phyloP scores from a whole-genome alignment of 352 stramenopile genomes.

The Phytophthora kernoviae region DNA sequence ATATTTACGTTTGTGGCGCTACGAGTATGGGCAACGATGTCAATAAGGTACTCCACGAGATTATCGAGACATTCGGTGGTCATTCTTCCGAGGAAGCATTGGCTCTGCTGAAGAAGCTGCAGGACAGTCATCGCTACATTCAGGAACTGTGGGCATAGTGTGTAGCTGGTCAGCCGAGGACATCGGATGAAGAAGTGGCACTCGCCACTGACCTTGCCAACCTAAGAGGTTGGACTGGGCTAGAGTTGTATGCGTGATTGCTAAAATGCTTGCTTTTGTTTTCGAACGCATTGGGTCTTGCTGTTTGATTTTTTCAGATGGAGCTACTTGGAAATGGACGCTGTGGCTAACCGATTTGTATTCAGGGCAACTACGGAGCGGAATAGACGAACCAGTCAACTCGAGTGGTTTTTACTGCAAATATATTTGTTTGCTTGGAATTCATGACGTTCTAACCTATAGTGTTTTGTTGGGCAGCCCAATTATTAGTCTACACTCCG shows the following conservation, averaged over 20 bases:
- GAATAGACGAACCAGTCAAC: too few relatives aligned
- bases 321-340: too few relatives aligned
- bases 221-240: constrained; percentile 15
- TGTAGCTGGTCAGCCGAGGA: not conserved
- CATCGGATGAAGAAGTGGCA: constrained; percentile 7
- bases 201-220: not conserved
- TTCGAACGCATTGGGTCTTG: constrained; percentile 10
- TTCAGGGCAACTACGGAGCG: too few relatives aligned
- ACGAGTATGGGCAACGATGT: constrained; percentile 98
- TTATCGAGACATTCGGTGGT: constrained; percentile 76
- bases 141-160: constrained; percentile 95
- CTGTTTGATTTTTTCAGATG: constrained; percentile 3
- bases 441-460: too few relatives aligned
- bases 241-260: constrained; percentile 28
- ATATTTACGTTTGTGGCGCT: constrained; percentile 98
- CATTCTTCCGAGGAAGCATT: constrained; percentile 64
- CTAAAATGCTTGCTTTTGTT: constrained; percentile 31
- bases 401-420: too few relatives aligned
- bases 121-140: constrained; percentile 91
- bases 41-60: constrained; percentile 88
- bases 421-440: too few relatives aligned
- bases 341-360: too few relatives aligned
- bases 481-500: constrained; percentile 1
- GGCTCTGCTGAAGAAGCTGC: constrained; percentile 89
- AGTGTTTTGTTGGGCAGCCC: constrained; percentile 5